A percentile compares a stretch with the other conserved stretches of the same genome.
Conservation (phyloP, 352 stramenopile genomes). For the Globisporangium heterothallicum region DNA sequence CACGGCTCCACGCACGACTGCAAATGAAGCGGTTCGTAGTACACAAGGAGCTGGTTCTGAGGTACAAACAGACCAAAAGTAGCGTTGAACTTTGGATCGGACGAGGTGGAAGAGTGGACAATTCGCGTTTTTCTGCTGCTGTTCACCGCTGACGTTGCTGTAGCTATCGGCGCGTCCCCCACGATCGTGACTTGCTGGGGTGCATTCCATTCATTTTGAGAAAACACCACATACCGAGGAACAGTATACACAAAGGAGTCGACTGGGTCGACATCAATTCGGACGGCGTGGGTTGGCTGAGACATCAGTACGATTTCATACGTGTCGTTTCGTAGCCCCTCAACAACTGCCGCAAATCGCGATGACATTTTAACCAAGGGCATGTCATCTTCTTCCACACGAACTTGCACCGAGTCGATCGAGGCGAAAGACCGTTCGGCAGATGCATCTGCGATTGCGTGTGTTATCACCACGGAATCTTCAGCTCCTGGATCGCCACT, state of each 20-base stretch:
- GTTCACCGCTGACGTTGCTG: neutral
- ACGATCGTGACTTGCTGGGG: constrained; percentile 29
- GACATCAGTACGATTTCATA: constrained; percentile 46
- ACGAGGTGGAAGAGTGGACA: constrained; percentile 27
- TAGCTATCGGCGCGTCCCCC: neutral
- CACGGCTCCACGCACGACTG: constrained; percentile 43
- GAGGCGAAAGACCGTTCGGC: constrained; percentile 27
- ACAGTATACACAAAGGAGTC: constrained; percentile 9
- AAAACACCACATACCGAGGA: constrained; percentile 32
- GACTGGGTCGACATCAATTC: constrained; percentile 21
- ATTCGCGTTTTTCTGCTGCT: constrained; percentile 11
- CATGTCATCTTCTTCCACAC: constrained; percentile 49
- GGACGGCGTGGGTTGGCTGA: constrained; percentile 31
- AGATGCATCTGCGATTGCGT: constrained; percentile 28
- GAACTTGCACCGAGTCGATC: constrained; percentile 25
- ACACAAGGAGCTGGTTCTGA: constrained; percentile 40
- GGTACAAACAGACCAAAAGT: constrained; percentile 26
- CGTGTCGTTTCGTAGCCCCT: constrained; percentile 40
- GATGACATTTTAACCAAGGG: constrained; percentile 46
- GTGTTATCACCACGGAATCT: constrained; percentile 20
- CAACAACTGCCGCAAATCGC: constrained; percentile 37
- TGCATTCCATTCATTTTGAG: constrained; percentile 27
- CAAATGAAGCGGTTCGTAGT: constrained; percentile 45
- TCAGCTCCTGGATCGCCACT: constrained; percentile 11
- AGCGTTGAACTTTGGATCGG: constrained; percentile 34